Evolutionary conservation across 352 stramenopile genomes (phyloP).

Genomic region (Pythium phragmitis): DNA sequence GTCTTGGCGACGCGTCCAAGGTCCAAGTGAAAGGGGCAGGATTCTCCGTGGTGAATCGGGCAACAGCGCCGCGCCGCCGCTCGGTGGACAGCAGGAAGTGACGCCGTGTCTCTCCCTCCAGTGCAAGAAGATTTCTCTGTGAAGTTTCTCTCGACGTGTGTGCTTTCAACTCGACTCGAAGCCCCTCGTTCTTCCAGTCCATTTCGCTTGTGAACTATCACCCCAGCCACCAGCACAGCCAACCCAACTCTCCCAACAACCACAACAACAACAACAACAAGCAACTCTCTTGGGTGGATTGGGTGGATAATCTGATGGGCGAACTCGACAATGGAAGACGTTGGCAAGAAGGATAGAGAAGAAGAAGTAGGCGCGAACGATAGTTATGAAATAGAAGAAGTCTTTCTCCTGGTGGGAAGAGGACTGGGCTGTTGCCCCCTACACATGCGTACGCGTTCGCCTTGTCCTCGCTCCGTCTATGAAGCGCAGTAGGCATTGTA

Average conservation of each 20-base stretch:
- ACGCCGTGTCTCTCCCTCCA: no score
- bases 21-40: not conserved
- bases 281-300: no score
- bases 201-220: not conserved
- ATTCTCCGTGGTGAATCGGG: not conserved
- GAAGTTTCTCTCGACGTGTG: not conserved
- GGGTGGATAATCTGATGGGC: not conserved
- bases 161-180: not conserved
- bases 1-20: not conserved
- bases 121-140: not conserved
- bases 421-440: not conserved
- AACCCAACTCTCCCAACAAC: not conserved
- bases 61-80: no score
- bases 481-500: not conserved
- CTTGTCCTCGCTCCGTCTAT: not conserved
- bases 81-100: no score
- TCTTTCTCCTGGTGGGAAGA: not conserved
- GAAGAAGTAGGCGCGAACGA: not conserved
- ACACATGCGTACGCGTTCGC: not conserved
- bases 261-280: not conserved
- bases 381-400: not conserved
- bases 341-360: not conserved
- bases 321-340: not conserved
- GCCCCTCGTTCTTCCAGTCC: not conserved
- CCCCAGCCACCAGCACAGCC: not conserved